Conservation (phyloP, 208 protist species). For the Wallacemonas collosoma region DNA sequence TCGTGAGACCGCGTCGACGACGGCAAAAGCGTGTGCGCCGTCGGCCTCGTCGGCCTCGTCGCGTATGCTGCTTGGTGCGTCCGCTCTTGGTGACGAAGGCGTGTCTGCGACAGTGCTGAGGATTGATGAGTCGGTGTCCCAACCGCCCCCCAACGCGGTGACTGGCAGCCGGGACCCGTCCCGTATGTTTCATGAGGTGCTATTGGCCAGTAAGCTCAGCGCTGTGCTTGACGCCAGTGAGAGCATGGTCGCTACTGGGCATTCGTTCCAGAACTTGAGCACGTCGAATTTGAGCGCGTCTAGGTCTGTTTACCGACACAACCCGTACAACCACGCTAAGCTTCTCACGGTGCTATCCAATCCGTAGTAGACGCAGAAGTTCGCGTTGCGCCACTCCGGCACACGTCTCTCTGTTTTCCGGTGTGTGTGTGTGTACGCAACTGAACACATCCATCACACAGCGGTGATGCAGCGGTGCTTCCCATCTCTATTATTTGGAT, state of each 20-base stretch:
- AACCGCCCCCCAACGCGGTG: background rate
- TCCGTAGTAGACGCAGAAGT: background rate
- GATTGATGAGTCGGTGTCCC: background rate
- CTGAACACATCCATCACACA: background rate
- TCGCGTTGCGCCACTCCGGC: too few species aligned
- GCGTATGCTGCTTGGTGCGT: background rate
- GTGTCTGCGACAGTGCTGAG: conserved; percentile 12
- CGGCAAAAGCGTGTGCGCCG: background rate
- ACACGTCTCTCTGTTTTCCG: background rate
- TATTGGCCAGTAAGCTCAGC: background rate
- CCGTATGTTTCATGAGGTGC: background rate
- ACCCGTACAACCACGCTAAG: conserved; percentile 13
- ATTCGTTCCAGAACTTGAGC: conserved; percentile 2
- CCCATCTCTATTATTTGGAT: too few species aligned
- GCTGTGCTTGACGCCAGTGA: background rate
- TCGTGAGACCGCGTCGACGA: too few species aligned
- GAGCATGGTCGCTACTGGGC: background rate
- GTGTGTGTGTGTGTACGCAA: too few species aligned
- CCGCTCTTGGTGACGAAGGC: conserved; percentile 3
- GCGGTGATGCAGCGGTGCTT: too few species aligned
- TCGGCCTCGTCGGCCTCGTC: background rate
- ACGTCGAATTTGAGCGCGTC: conserved; percentile 13
- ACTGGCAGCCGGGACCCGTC: background rate
- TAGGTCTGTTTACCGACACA: conserved; percentile 9
- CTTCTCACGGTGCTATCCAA: background rate